These are phyloP conservation scores for Torulaspora globosa DNA, from an alignment of 1,139 yeast species.

Conservation along the genomic window DNA sequence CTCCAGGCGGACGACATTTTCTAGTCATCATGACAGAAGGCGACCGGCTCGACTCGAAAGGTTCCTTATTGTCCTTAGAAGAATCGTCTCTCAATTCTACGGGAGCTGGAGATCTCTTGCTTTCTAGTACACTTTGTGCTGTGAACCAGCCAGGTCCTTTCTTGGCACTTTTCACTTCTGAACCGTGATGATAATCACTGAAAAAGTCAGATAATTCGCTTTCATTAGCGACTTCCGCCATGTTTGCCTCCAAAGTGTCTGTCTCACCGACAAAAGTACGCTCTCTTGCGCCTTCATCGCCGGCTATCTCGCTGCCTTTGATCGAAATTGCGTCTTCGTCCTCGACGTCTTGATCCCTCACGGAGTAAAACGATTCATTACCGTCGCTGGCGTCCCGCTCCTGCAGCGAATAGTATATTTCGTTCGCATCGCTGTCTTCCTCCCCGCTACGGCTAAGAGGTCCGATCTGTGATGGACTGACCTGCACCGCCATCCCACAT, in stretches of 20 bases:
- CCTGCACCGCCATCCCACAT: not conserved
- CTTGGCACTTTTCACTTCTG: not conserved
- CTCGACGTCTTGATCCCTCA: not conserved
- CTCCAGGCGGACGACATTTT: not conserved
- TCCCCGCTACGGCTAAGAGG: not conserved
- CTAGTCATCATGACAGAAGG: not conserved
- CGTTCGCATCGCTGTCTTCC: conserved; percentile 5
- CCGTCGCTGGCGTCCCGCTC: not conserved
- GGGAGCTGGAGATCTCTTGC: too few species aligned
- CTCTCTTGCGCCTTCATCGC: not conserved
- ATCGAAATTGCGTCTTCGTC: not conserved
- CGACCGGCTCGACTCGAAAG: not conserved
- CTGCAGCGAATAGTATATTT: conserved; percentile 3
- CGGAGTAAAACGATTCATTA: conserved; percentile 5
- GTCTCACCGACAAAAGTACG: not conserved
- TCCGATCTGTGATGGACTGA: not conserved
- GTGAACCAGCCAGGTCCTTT: not conserved
- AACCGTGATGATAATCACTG: not conserved
- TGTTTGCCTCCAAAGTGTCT: not conserved
- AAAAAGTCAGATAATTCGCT: not conserved
- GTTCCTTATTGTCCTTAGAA: too few species aligned
- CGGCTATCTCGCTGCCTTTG: not conserved
- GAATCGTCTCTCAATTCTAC: too few species aligned
- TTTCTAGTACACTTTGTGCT: too few species aligned
- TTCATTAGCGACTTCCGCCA: not conserved